These are phyloP conservation scores for Syncephalastrum contaminatum DNA, from an alignment of 371 early-diverging fungal genomes.

Conservation along the genomic window DNA sequence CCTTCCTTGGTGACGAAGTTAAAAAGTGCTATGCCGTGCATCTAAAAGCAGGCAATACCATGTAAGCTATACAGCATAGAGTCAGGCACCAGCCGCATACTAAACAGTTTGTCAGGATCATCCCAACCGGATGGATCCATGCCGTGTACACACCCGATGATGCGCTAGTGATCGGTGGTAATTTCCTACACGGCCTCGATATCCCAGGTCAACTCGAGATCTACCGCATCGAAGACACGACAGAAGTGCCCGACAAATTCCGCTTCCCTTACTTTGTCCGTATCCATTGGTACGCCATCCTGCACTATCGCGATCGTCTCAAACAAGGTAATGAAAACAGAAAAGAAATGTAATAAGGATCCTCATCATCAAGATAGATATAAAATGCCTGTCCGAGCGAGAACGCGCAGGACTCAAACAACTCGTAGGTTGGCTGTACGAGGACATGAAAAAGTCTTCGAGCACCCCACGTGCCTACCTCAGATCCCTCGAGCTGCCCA, in stretches of 20 bases:
- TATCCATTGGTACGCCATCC: constrained; percentile 76
- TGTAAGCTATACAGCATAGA: constrained; percentile 43
- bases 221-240: constrained; percentile 74
- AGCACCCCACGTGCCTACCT: too few species aligned
- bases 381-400: constrained; percentile 10
- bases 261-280: constrained; percentile 84
- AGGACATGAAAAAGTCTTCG: too few species aligned
- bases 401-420: constrained; percentile 21
- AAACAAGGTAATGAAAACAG: constrained; percentile 18
- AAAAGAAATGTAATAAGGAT: neutral
- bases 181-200: constrained; percentile 80
- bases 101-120: constrained; percentile 55
- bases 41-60: constrained; percentile 75
- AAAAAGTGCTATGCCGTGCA: constrained; percentile 67
- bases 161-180: constrained; percentile 91
- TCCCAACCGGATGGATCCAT: constrained; percentile 96
- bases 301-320: constrained; percentile 29
- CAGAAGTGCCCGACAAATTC: constrained; percentile 76
- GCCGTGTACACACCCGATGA: constrained; percentile 87
- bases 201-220: constrained; percentile 68
- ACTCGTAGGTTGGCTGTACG: constrained; percentile 9
- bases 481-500: too few species aligned
- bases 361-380: neutral
- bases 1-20: constrained; percentile 80
- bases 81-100: neutral